Base-by-base conservation (phyloP, 306 rosid genomes). In the Prunus campanulata region DNA sequence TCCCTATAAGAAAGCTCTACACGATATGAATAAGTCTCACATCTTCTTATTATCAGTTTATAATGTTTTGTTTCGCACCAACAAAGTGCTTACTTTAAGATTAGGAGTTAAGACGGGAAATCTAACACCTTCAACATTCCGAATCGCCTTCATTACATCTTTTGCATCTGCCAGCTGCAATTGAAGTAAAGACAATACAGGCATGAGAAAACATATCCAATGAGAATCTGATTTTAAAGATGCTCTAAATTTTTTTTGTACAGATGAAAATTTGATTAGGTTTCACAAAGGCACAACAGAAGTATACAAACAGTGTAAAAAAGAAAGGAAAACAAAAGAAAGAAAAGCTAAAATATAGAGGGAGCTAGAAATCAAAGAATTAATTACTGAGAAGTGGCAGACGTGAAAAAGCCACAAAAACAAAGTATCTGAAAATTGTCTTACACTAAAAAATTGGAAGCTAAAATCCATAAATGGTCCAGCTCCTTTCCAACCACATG, bases 81-180 rank as follows among this genome's bases (percentile, higher is more conserved):
- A n/a, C 29, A 29, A 19, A 80, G 78, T 44, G 42, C 94, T 65
- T 85, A 94, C 98, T 83, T 94, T 90, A 71, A 91, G 82, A 83
- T 94, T 91, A 55, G 98, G 98, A 42, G 91, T 89, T 76, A 91
- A 83, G 57, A 90, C 97, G 11, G 98, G 97, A 80, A 91, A 94
- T 50, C 87, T 86, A 74, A 88, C 90, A 76, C 94, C 93, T 75
- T 85, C 83, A 63, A 94, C 78, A 72, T 90, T 82, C 63, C 44
- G 89, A 81, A 90, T 86, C 59, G 90, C 90, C 64, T 85, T 84
- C 93, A 91, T 78, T 44, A 94, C 94, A 78, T 91, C 91, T 86
- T 87, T 91, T 78, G 97, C 97, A 87, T 94, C 98, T 62, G 96
- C 93, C 76, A 93, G 87, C 98, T 91, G 85, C 85, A 61, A 63